Conservation (phyloP, 139 green algal species). For the Astrephomene gubernaculifera region DNA sequence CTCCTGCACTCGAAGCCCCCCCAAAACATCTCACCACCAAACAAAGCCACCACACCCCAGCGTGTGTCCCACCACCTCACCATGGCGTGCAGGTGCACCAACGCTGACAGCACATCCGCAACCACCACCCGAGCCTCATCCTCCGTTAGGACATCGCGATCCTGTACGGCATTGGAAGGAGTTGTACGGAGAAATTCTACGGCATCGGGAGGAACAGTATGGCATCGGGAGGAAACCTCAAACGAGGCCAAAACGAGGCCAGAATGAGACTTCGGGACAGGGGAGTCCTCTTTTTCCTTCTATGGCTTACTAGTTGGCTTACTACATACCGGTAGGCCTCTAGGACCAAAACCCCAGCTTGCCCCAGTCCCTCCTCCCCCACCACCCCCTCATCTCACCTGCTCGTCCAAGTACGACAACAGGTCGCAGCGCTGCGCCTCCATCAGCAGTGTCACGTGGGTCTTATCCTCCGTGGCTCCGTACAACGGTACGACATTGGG, state of each 20-base stretch:
- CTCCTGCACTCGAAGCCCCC: background rate
- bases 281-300: too few species aligned
- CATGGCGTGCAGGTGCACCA: background rate
- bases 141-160: background rate
- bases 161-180: background rate
- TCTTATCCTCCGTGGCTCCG: slow-evolving; percentile 15
- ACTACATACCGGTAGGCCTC: too few species aligned
- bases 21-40: background rate
- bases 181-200: background rate
- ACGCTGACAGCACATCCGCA: background rate
- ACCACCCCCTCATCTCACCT: background rate
- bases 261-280: background rate
- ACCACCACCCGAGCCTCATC: background rate
- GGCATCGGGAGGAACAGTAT: background rate
- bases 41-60: too few species aligned
- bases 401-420: slow-evolving; percentile 16
- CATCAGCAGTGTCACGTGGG: slow-evolving; percentile 4
- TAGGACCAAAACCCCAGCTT: too few species aligned
- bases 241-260: background rate
- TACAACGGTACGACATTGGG: slow-evolving; percentile 13
- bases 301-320: too few species aligned
- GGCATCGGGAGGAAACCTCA: too few species aligned
- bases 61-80: background rate
- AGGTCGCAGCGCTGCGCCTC: slow-evolving; percentile 10
- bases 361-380: too few species aligned